These are phyloP conservation scores for Zymoseptoria crescenta DNA, from an alignment of 2,329 filamentous ascomycete genomes.

Conservation along the genomic window DNA sequence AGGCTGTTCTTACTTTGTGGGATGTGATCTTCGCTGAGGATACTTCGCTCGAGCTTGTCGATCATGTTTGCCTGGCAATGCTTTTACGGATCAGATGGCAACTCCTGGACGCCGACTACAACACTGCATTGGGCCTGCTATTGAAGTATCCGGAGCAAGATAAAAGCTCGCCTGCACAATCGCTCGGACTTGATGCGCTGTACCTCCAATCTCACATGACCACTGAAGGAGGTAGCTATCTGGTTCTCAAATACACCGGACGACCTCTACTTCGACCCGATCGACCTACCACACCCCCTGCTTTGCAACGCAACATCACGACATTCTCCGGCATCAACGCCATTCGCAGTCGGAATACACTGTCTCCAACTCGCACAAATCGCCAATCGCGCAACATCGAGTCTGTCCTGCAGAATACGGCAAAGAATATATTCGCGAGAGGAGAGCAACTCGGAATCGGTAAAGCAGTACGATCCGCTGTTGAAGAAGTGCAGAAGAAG, in stretches of 20 bases:
- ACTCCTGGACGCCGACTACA: conserved; percentile 79
- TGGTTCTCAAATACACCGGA: conserved; percentile 64
- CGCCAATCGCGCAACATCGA: conserved; percentile 51
- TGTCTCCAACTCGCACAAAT: conserved; percentile 10
- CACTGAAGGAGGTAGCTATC: conserved; percentile 51
- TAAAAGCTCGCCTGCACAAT: conserved; percentile 39
- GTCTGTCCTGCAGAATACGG: conserved; percentile 65
- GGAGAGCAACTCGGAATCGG: conserved; percentile 73
- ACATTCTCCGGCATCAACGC: conserved; percentile 24
- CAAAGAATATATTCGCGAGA: conserved; percentile 64
- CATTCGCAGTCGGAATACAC: conserved; percentile 2
- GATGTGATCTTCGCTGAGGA: conserved; percentile 86
- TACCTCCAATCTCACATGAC: conserved; percentile 62
- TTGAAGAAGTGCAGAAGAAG: conserved; percentile 71
- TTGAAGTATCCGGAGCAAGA: conserved; percentile 68
- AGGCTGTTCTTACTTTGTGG: conserved; percentile 78
- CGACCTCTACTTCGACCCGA: conserved; percentile 30
- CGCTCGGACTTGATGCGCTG: conserved; percentile 78
- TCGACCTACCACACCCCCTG: conserved; percentile 27
- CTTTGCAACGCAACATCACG: conserved; percentile 28
- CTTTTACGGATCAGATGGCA: conserved; percentile 85
- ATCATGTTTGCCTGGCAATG: conserved; percentile 92
- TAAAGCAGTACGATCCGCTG: conserved; percentile 69
- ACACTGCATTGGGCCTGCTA: conserved; percentile 70
- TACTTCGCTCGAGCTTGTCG: conserved; percentile 68